phyloP scores from a whole-genome alignment of 148 eudicot genomes.

The Vaccinium corymbosum region DNA sequence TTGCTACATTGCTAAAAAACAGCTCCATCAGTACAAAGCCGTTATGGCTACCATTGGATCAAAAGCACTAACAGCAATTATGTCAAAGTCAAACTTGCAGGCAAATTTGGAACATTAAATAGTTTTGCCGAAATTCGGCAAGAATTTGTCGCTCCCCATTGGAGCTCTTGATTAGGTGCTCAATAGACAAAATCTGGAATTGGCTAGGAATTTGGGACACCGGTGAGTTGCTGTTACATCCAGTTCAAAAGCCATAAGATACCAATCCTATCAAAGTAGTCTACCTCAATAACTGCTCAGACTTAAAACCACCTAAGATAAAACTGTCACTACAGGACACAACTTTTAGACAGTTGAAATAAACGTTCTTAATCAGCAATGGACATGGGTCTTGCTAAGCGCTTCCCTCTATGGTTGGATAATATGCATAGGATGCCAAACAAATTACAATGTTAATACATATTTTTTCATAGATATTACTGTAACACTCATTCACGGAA shows the following conservation, averaged over 20 bases:
- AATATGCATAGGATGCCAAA: no score
- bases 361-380: background rate
- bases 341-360: background rate
- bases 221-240: background rate
- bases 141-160: background rate
- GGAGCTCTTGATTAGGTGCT: background rate
- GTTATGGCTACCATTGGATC: background rate
- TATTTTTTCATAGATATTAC: no score
- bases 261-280: conserved; percentile 1
- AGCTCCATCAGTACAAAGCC: background rate
- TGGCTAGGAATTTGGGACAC: background rate
- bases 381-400: no score
- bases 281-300: background rate
- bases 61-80: background rate
- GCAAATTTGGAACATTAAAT: background rate
- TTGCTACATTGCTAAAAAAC: background rate
- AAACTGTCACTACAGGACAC: background rate
- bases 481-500: no score
- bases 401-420: no score
- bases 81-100: background rate
- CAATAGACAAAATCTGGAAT: background rate
- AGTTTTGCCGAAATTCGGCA: background rate
- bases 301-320: background rate
- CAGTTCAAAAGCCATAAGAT: background rate
- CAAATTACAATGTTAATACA: no score